Evolutionary conservation across 495 filamentous ascomycete species (phyloP).

Genomic region (Podospora pseudopauciseta): DNA sequence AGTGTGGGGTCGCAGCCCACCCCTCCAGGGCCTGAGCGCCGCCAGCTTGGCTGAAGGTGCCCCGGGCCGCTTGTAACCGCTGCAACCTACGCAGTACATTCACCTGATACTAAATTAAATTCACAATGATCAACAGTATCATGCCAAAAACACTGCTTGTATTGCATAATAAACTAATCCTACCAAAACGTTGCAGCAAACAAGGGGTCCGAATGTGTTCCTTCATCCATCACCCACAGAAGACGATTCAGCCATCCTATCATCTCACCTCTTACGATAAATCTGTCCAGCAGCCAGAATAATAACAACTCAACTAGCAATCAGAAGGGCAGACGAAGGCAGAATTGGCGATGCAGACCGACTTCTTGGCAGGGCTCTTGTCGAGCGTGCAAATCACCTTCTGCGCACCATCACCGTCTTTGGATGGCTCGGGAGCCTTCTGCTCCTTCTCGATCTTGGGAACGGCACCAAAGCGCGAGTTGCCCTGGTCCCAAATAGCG

Average conservation of each 20-base stretch:
- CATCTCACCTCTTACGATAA: background rate
- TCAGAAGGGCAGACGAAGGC: background rate
- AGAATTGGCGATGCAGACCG: background rate
- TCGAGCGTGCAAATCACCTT: background rate
- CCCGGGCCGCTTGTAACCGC: background rate
- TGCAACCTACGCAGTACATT: background rate
- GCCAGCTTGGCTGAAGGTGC: background rate
- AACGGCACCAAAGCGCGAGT: constrained; percentile 65
- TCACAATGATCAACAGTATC: background rate
- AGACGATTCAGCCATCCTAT: too few species aligned
- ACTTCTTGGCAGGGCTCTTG: background rate
- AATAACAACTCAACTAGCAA: background rate
- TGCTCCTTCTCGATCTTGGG: constrained; percentile 58
- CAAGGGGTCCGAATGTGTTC: background rate
- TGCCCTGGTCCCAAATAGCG: constrained; percentile 74
- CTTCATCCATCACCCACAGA: background rate
- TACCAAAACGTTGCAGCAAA: background rate
- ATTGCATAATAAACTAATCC: background rate
- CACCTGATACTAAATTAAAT: background rate
- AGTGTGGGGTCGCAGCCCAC: background rate
- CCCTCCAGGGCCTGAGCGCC: background rate
- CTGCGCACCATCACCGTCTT: background rate
- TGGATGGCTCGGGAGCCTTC: constrained; percentile 31
- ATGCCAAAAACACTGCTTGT: background rate
- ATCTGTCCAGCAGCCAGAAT: background rate